A percentile compares a stretch with the other conserved stretches of the same genome.
phyloP scores from a whole-genome alignment of 1,139 yeast genomes.

The Candida pseudoviswanathii region DNA sequence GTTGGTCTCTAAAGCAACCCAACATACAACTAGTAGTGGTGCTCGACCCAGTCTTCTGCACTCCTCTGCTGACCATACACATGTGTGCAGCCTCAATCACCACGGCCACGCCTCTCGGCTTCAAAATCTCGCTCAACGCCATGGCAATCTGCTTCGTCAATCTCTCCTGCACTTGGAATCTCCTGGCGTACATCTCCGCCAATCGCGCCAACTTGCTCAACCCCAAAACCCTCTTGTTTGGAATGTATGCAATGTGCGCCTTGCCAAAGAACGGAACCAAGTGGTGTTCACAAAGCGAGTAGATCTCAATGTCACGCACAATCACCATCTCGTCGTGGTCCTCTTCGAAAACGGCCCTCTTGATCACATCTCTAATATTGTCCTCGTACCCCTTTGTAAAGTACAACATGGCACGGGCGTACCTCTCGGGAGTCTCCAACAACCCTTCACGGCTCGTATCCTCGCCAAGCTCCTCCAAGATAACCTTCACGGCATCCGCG shows the following conservation, averaged over 20 bases:
- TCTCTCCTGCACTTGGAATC: conserved; percentile 96
- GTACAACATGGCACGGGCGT: conserved; percentile 93
- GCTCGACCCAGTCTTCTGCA: conserved; percentile 90
- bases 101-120: conserved; percentile 97
- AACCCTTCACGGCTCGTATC: conserved; percentile 88
- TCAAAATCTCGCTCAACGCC: conserved; percentile 87
- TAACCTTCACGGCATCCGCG: conserved; percentile 81
- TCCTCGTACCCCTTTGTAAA: conserved; percentile 98
- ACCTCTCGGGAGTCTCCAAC: conserved; percentile 91
- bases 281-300: conserved; percentile 95
- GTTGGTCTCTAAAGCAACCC: conserved; percentile 91
- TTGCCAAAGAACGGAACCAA: conserved; percentile 96
- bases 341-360: conserved; percentile 94
- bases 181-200: conserved; percentile 95
- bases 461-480: conserved; percentile 86
- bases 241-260: conserved; percentile 95
- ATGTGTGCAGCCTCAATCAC: conserved; percentile 97
- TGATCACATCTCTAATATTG: conserved; percentile 85
- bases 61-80: conserved; percentile 99
- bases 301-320: conserved; percentile 90
- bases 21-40: conserved; percentile 97
- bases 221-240: conserved; percentile 93
- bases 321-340: conserved; percentile 99
- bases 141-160: conserved; percentile 95
- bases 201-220: conserved; percentile 89